Percentiles rank a stretch among this genome's conserved stretches.
phyloP scores from a whole-genome alignment of 1,284 basidiomycete genomes.

The Trichosporon sp. region DNA sequence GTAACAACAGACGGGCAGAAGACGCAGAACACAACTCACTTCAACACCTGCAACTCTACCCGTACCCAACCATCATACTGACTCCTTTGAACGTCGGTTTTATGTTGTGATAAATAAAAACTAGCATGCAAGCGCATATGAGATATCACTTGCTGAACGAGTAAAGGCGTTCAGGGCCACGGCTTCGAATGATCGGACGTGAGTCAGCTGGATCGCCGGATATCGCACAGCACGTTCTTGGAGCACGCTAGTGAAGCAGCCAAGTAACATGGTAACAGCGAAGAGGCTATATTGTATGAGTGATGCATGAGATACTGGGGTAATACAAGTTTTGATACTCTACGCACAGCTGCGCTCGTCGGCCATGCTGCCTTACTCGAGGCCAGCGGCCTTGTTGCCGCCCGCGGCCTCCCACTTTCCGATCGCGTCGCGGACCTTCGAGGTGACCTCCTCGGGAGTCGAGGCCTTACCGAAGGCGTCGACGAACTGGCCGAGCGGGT shows the following conservation, averaged over 20 bases:
- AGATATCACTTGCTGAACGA: background rate
- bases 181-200: background rate
- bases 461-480: slow-evolving; percentile 92
- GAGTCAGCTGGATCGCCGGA: background rate
- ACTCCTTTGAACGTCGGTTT: background rate
- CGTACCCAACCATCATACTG: background rate
- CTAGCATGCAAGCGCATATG: slow-evolving; percentile 1
- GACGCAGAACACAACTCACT: background rate
- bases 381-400: slow-evolving; percentile 41
- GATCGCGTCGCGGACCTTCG: slow-evolving; percentile 55
- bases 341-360: background rate
- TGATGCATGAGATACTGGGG: slow-evolving; percentile 6
- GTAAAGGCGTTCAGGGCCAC: background rate
- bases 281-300: background rate
- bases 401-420: slow-evolving; percentile 53
- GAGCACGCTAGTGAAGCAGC: too few relatives aligned
- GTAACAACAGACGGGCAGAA: background rate
- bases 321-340: background rate
- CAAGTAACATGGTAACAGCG: too few relatives aligned
- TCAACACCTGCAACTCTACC: background rate
- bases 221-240: too few relatives aligned
- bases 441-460: slow-evolving; percentile 63
- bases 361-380: slow-evolving; percentile 9
- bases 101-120: slow-evolving; percentile 5
- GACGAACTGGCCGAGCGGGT: slow-evolving; percentile 88